phyloP scores from a whole-genome alignment of 192 early-diverging fungal species.

The Chytriomyces hyalinus region DNA sequence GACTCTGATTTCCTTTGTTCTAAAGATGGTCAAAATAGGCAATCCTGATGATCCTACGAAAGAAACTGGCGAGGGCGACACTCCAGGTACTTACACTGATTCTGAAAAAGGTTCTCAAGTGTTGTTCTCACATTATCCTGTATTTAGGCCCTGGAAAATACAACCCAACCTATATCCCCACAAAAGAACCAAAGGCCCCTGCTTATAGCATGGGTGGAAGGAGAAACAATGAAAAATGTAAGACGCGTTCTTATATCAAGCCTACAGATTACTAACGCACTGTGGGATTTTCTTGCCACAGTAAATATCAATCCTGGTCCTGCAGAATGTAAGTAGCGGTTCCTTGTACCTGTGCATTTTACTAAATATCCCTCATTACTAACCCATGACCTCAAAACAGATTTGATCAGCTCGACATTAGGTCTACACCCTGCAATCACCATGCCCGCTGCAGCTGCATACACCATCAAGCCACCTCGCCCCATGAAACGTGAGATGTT shows the following conservation, averaged over 20 bases:
- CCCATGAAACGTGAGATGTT: slow-evolving; percentile 49
- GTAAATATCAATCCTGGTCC: slow-evolving; percentile 58
- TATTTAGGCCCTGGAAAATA: slow-evolving; percentile 62
- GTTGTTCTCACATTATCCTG: not conserved
- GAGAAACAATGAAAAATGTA: slow-evolving; percentile 51
- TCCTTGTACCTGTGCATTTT: slow-evolving; percentile 12
- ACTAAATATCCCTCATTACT: not conserved
- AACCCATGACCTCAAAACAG: slow-evolving; percentile 10
- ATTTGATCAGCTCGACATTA: slow-evolving; percentile 54
- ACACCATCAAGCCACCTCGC: slow-evolving; percentile 61
- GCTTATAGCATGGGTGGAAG: slow-evolving; percentile 65
- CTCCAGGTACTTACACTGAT: slow-evolving; percentile 47
- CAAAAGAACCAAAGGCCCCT: slow-evolving; percentile 59
- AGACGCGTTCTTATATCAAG: not conserved
- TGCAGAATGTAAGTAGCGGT: slow-evolving; percentile 48
- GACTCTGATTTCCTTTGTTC: not conserved
- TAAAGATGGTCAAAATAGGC: not conserved
- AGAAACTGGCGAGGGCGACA: slow-evolving; percentile 47
- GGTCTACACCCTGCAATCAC: slow-evolving; percentile 60
- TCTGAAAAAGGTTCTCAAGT: not conserved
- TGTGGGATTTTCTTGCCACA: not conserved
- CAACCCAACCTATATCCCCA: slow-evolving; percentile 56
- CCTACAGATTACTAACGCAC: no score
- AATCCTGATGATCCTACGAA: slow-evolving; percentile 17
- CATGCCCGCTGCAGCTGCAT: slow-evolving; percentile 55